Percentiles rank a stretch among this genome's conserved stretches.
phyloP scores from a whole-genome alignment of 108 stramenopile genomes.

The Mediolabrus comicus region DNA sequence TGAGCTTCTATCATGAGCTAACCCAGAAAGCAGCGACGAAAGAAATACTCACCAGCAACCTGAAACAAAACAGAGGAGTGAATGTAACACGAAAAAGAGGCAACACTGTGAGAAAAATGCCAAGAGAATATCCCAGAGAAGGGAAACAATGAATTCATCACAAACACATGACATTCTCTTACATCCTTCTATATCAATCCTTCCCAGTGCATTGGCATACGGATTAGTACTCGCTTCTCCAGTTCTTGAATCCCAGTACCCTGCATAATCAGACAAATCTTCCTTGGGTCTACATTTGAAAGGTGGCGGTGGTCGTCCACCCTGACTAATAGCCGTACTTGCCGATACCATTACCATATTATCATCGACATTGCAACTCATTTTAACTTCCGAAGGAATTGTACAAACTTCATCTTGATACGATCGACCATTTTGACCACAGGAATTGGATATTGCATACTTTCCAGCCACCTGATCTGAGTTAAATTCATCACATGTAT shows the following conservation, averaged over 20 bases:
- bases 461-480: conserved; percentile 7
- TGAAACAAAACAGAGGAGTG: too few relatives aligned
- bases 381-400: conserved; percentile 13
- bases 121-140: too few relatives aligned
- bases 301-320: conserved; percentile 10
- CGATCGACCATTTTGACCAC: conserved; percentile 33
- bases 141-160: too few relatives aligned
- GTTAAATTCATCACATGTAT: conserved; percentile 37
- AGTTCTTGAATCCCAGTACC: conserved; percentile 36
- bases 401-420: conserved; percentile 17
- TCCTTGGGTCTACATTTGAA: conserved; percentile 18
- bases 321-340: neutral
- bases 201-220: conserved; percentile 9
- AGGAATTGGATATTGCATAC: conserved; percentile 20
- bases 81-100: too few relatives aligned
- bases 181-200: conserved; percentile 40
- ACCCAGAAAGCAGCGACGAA: too few relatives aligned
- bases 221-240: conserved; percentile 7
- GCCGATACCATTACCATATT: conserved; percentile 16
- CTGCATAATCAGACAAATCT: conserved; percentile 15
- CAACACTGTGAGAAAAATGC: too few relatives aligned
- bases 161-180: too few relatives aligned
- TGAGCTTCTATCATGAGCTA: too few relatives aligned
- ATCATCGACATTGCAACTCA: conserved; percentile 20
- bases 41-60: too few relatives aligned